Base-by-base conservation (phyloP, 169 alveolate genomes). In the Plasmodium knowlesi region DNA sequence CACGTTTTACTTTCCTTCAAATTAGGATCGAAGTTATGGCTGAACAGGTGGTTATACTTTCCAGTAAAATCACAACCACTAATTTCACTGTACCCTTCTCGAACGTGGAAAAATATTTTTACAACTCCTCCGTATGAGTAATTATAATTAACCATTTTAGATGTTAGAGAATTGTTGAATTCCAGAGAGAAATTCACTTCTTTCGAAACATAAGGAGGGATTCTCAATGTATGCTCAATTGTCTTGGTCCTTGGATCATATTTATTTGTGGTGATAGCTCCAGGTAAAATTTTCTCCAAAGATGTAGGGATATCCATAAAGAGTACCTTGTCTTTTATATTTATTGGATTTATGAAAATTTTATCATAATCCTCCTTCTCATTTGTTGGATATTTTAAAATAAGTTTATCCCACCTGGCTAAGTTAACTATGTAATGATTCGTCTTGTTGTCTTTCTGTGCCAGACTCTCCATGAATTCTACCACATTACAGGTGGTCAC, bases 61-160 rank as follows among this genome's bases (percentile, higher is more conserved):
- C 94, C 94, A 41, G 91, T 89, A 67, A 89, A 89, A 57, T 89
- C 94, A 67, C 94, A 89, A 10, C 94, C 94, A 61, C 46, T 57
- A 32, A 89, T 41, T 80, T 78, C 91, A 46, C 32, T 81, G 28
- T 89, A 39, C 12, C 94, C 94, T 73, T 78, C 67, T 43, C 50
- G 46, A 3, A 89, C 90, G 70, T 80, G 12, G 9, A 89, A 28
- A 70, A 14, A 22, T 0, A 89, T 57, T 34, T 80, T 61, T 3
- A 61, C 86, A n/a, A 80, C 3, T 39, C 46, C 71, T 0, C 94
- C 94, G 32, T 79, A 73, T 1, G 82, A 22, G 1, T 10, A 19
- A 41, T 80, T 46, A 32, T 61, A 19, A 34, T 79, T 70, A 5
- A 79, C 57, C 28, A 8, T 39, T 19, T 32, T 43, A 8, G 53